A percentile compares a stretch with the other conserved stretches of the same genome.
Evolutionary conservation across 2,329 filamentous ascomycete genomes (phyloP).

Genomic region (Penicillium sp.): DNA sequence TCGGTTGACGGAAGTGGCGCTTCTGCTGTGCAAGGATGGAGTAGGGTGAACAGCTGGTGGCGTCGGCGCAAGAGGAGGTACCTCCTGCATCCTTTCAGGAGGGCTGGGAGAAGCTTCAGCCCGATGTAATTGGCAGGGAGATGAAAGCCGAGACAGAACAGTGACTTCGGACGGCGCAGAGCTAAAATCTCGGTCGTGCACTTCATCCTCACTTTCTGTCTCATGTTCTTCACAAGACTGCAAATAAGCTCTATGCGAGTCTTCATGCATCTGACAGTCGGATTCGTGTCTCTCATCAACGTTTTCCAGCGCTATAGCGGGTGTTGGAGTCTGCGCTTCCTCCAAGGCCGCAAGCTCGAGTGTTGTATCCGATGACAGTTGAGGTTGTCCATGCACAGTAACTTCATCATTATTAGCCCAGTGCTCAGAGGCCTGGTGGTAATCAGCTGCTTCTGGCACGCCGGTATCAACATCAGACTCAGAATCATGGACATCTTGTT

Average conservation of each 20-base stretch:
- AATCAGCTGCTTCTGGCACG: too few species aligned
- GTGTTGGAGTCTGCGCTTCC: slow-evolving; percentile 1
- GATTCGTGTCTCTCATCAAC: too few species aligned
- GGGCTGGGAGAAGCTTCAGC: slow-evolving; percentile 16
- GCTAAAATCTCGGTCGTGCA: slow-evolving; percentile 19
- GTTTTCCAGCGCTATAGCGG: too few species aligned
- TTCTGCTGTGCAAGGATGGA: slow-evolving; percentile 4
- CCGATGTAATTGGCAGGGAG: slow-evolving; percentile 17
- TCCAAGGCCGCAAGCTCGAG: slow-evolving; percentile 7
- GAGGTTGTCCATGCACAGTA: background rate
- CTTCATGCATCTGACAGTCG: background rate
- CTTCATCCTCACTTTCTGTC: slow-evolving; percentile 9
- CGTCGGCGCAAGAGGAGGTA: slow-evolving; percentile 20
- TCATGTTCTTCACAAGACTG: slow-evolving; percentile 15
- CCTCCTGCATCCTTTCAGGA: slow-evolving; percentile 6
- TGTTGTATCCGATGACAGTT: slow-evolving; percentile 3
- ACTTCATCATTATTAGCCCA: background rate
- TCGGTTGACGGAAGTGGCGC: slow-evolving; percentile 27
- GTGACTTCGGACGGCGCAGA: slow-evolving; percentile 16
- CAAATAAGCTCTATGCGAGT: background rate
- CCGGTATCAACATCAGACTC: too few species aligned
- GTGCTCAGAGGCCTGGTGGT: background rate
- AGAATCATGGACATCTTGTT: too few species aligned
- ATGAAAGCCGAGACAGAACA: slow-evolving; percentile 10
- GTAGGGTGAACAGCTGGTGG: slow-evolving; percentile 12